Percentiles rank a stretch among this genome's conserved stretches.
Conservation (phyloP, 1,284 basidiomycete species). For the Ganoderma sinense region DNA sequence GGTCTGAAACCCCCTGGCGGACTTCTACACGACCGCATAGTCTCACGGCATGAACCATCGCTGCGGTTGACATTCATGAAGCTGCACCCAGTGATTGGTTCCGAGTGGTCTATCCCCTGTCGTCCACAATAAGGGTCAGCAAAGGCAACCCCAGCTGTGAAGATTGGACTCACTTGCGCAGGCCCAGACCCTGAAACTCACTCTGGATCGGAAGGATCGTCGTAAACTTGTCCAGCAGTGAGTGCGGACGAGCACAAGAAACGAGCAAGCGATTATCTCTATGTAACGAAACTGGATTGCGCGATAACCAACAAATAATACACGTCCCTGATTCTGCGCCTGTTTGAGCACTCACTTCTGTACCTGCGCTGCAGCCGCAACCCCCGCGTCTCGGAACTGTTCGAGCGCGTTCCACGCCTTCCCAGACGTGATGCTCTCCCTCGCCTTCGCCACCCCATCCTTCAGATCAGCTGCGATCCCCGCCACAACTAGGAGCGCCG, state of each 20-base stretch:
- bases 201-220: neutral
- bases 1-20: neutral
- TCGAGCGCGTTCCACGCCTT: slow-evolving; percentile 79
- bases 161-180: neutral
- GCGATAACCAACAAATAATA: slow-evolving; percentile 3
- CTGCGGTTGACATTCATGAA: neutral
- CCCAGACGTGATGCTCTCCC: slow-evolving; percentile 76
- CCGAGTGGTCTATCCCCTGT: neutral
- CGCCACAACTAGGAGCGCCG: slow-evolving; percentile 83
- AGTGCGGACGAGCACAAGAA: neutral
- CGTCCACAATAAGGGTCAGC: neutral
- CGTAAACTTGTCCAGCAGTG: neutral
- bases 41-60: neutral
- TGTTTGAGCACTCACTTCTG: slow-evolving; percentile 12
- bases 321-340: neutral
- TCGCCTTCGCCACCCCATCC: slow-evolving; percentile 79
- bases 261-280: neutral
- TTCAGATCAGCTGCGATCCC: slow-evolving; percentile 75
- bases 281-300: neutral
- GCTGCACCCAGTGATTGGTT: neutral
- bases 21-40: neutral
- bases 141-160: neutral
- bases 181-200: neutral
- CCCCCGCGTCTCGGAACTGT: slow-evolving; percentile 50
- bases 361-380: slow-evolving; percentile 25